Conservation (phyloP, 805 yeast genomes). For the Saccharomycopsis capsularis region DNA sequence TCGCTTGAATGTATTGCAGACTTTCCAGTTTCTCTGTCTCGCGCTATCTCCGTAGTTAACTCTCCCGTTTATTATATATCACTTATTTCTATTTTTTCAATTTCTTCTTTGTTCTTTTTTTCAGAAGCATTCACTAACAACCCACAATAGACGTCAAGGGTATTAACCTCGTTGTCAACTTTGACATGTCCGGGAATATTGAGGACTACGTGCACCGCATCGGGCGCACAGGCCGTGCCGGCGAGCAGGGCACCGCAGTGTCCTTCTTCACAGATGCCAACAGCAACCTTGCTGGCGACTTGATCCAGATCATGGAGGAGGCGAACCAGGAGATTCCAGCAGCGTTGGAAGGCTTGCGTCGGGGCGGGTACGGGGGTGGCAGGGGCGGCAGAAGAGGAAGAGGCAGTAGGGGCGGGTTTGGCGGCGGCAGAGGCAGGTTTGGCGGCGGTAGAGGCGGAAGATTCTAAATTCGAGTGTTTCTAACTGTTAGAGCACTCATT, state of each 20-base stretch:
- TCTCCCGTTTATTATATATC: neutral
- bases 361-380: conserved; percentile 63
- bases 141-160: conserved; percentile 88
- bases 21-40: neutral
- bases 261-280: conserved; percentile 88
- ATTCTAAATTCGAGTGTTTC: too few species aligned
- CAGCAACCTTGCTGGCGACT: conserved; percentile 81
- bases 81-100: conserved; percentile 13
- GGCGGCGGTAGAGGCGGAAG: conserved; percentile 37
- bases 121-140: neutral
- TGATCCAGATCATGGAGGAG: conserved; percentile 85
- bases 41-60: neutral
- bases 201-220: conserved; percentile 98
- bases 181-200: conserved; percentile 95
- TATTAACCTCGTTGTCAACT: conserved; percentile 86
- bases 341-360: conserved; percentile 67
- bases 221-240: conserved; percentile 99
- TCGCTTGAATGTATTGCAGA: neutral
- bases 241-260: conserved; percentile 90
- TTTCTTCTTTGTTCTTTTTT: neutral
- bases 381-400: conserved; percentile 53
- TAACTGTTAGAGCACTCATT: too few species aligned
- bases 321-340: conserved; percentile 90
- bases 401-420: conserved; percentile 16
- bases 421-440: conserved; percentile 44